Evolutionary conservation across 1,284 basidiomycete genomes (phyloP), one percentile per base, ranked within the genome.

Genomic region (Ganoderma lingzhi): DNA sequence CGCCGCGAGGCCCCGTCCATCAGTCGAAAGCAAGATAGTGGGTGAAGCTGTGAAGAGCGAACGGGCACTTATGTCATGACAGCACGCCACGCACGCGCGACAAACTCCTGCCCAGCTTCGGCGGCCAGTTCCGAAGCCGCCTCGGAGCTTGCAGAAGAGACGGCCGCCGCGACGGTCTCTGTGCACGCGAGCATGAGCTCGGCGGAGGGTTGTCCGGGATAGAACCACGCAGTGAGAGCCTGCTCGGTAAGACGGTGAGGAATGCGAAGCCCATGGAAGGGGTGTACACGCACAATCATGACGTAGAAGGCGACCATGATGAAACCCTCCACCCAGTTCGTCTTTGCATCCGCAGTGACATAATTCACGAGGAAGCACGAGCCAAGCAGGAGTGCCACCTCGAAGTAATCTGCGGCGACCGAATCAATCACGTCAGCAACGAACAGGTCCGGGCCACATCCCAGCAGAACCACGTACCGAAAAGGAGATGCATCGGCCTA

Each of bases 301-400:
- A 80, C 65, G 71, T 92, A 92, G 78, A 91, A 90, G 0, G 85
- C 74, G 28, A 91, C 80, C 85, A 92, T 85, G 45, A 87, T 84
- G 59, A 84, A 78, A 0, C 90, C 89, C 80, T 83, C 82, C 0
- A 84, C 86, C 88, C 89, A 91, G 75, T 91, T 92, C 0, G 90
- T 92, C 79, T 90, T 90, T 3, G 87, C 81, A 76, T 92, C 90
- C 0, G 88, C 86, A 2, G 90, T 91, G 60, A 92, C 87, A 75
- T 90, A 90, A 78, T 91, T 93, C 56, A 92, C 90, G 48, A 92
- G 81, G 82, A 92, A 91, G 74, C 87, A 89, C 1, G 89, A 83
- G 0, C 86, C 88, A n/a, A 92, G 79, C 19, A 91, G 78, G 32
- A 89, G 75, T 0, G 86, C 85, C 3, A 92, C 86, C 76, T 92